Percentiles rank a stretch among this genome's conserved stretches.
phyloP scores from a whole-genome alignment of 495 filamentous ascomycete species.

The Tuber brumale region DNA sequence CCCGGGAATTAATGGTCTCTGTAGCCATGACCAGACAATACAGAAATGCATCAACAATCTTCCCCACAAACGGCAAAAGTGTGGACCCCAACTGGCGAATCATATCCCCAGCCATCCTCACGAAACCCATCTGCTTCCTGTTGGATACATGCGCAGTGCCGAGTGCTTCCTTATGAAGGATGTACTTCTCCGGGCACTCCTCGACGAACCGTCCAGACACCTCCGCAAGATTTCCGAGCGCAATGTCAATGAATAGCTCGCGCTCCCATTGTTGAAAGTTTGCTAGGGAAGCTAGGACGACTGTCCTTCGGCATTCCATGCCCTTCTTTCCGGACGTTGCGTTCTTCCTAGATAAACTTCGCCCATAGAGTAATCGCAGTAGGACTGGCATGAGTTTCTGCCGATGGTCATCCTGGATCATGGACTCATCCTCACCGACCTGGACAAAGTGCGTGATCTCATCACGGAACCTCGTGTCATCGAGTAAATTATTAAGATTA shows the following conservation, averaged over 20 bases:
- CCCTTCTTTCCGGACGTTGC: conserved; percentile 54
- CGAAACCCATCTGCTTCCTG: conserved; percentile 76
- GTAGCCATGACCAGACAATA: conserved; percentile 72
- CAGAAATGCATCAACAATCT: conserved; percentile 65
- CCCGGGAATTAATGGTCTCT: conserved; percentile 49
- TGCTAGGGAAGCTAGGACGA: conserved; percentile 56
- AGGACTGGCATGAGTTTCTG: conserved; percentile 71
- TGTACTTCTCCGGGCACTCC: conserved; percentile 48
- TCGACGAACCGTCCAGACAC: conserved; percentile 50
- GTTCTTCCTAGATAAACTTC: conserved; percentile 75
- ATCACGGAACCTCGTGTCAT: conserved; percentile 86
- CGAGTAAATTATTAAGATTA: conserved; percentile 77
- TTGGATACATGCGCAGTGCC: conserved; percentile 44
- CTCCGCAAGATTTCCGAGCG: conserved; percentile 61
- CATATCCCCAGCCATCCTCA: conserved; percentile 87
- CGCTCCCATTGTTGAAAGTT: conserved; percentile 60
- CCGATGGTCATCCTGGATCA: conserved; percentile 67
- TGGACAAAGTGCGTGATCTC: conserved; percentile 82
- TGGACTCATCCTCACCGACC: conserved; percentile 58
- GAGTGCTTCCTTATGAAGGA: conserved; percentile 52
- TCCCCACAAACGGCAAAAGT: conserved; percentile 55
- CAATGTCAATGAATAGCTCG: conserved; percentile 71
- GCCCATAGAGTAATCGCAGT: conserved; percentile 80
- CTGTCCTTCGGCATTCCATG: conserved; percentile 61
- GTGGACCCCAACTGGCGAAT: conserved; percentile 70